These are phyloP conservation scores for Lagenidium sp. DNA, from an alignment of 352 stramenopile genomes.

Conservation along the genomic window DNA sequence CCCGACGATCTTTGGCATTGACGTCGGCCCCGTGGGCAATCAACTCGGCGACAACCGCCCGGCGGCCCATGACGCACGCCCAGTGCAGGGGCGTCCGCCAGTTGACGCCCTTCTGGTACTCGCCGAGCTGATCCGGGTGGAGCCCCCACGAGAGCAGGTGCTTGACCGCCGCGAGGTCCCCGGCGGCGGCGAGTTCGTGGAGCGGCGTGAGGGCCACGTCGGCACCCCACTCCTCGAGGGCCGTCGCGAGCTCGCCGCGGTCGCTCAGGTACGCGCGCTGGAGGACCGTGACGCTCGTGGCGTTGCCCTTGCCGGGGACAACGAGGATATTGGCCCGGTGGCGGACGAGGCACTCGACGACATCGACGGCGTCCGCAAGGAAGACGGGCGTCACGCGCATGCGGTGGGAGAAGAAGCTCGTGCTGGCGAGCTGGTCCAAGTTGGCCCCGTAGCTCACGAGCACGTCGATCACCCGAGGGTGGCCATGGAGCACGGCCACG, in stretches of 20 bases:
- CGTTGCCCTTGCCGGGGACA: slow-evolving; percentile 47
- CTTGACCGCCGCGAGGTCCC: slow-evolving; percentile 38
- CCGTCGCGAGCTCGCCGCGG: slow-evolving; percentile 36
- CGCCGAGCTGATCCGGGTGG: slow-evolving; percentile 48
- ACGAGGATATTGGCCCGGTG: slow-evolving; percentile 65
- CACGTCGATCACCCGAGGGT: slow-evolving; percentile 49
- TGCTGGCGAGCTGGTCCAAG: slow-evolving; percentile 46
- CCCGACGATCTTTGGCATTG: slow-evolving; percentile 47
- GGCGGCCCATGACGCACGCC: slow-evolving; percentile 59
- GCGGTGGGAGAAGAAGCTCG: slow-evolving; percentile 53
- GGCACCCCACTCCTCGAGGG: slow-evolving; percentile 63
- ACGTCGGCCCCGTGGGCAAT: slow-evolving; percentile 37
- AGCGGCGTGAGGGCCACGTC: slow-evolving; percentile 74
- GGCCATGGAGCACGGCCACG: slow-evolving; percentile 53
- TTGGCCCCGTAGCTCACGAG: slow-evolving; percentile 50
- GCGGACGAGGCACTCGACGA: slow-evolving; percentile 49
- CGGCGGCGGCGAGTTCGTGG: slow-evolving; percentile 50
- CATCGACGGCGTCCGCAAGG: slow-evolving; percentile 57
- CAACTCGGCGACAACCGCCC: slow-evolving; percentile 38
- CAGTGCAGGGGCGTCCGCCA: slow-evolving; percentile 62
- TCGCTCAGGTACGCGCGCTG: slow-evolving; percentile 57
- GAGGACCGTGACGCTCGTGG: slow-evolving; percentile 62
- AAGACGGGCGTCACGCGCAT: slow-evolving; percentile 71
- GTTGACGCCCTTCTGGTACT: slow-evolving; percentile 57
- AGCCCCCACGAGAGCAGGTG: slow-evolving; percentile 48